Base-by-base conservation (phyloP, 176 grass and related monocot genomes). In the Eleusine indica region DNA sequence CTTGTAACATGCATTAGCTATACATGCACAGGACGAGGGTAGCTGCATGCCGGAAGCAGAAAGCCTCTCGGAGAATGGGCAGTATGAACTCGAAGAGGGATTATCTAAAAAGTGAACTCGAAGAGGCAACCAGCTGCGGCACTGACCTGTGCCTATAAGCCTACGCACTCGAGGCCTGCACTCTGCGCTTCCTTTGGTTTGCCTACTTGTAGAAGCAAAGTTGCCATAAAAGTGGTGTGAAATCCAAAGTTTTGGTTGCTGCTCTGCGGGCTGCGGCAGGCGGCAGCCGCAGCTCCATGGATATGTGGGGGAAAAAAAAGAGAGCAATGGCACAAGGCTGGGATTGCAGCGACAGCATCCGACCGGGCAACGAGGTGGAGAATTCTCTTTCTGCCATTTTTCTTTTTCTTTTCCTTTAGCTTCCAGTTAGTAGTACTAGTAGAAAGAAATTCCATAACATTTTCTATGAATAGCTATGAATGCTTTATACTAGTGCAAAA, bases 131-230 rank as follows among this genome's bases (percentile, higher is more conserved):
- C 2, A 57, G 53, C 53, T 57, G 32, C 35, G 73, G 61, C n/a
- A 79, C 74, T 70, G 79, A 68, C 11, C 49, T 11, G 79, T 63
- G 61, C 80, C 51, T 86, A 83, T n/a, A 17, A 40, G 17, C 66
- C 78, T 89, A 57, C 57, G 22, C 0, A 16, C 51, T 58, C n/a
- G 9, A 18, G 42, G 14, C 73, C 18, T 70, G 49, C 46, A 0
- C 18, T 42, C 35, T 54, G 47, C 19, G 42, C n/a, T 49, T 67
- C 72, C 76, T 64, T 70, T 78, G 86, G 77, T 81, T 83, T 88
- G 78, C 82, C 89, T 85, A 83, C 80, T 64, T 29, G 69, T 57
- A 84, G 80, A 80, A 83, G 88, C 88, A 90, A 87, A 70, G 75
- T 70, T 79, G 74, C 74, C 84, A 79, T 82, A 61, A 86, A 90